Base-by-base conservation (phyloP, 106 monocot genomes). In the Dendrobium catenatum region DNA sequence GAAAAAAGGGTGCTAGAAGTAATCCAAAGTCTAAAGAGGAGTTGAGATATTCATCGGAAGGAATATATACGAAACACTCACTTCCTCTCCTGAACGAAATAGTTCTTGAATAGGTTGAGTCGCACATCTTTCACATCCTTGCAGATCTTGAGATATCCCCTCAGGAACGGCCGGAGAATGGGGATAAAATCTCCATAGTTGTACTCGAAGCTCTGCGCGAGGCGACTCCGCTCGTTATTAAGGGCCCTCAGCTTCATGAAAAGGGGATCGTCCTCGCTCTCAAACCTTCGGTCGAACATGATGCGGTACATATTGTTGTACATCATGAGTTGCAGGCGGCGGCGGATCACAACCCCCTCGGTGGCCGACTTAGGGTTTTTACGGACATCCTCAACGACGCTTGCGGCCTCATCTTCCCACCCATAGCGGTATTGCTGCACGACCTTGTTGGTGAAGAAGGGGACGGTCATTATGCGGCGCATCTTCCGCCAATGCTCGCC, bases 381-480 rank as follows among this genome's bases (percentile, higher is more conserved):
- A 67, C 73, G 85, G 20, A 93, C 83, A 54, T 93, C 93, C 74
- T 90, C 93, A 55, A 93, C 88, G 27, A 93, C 93, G 16, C 31
- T 37, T 10, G 80, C 79, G 33, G 90, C 90, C 76, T 93, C 93
- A 47, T 85, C 86, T 72, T 93, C 93, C 88, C 90, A 93, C 0
- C 88, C 88, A 47, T 18, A 41, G 9, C 91, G 85, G 83, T 93
- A 86, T 80, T 93, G 90, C 80, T 83, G 85, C 37, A 93, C 93
- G 26, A 93, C 92, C 85, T 93, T 93, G 84, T 90, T 93, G 87
- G 93, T 93, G 90, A 93, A 93, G 87, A 93, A 93, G 76, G 93
- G 93, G 20, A 93, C 93, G 77, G 93, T 93, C 93, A 93, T 90
- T 87, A 93, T 93, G 19, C 93, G 81, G n/a, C 93, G 86, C 93